Conservation (phyloP, 208 protist genomes). For the Trypanosoma avium region DNA sequence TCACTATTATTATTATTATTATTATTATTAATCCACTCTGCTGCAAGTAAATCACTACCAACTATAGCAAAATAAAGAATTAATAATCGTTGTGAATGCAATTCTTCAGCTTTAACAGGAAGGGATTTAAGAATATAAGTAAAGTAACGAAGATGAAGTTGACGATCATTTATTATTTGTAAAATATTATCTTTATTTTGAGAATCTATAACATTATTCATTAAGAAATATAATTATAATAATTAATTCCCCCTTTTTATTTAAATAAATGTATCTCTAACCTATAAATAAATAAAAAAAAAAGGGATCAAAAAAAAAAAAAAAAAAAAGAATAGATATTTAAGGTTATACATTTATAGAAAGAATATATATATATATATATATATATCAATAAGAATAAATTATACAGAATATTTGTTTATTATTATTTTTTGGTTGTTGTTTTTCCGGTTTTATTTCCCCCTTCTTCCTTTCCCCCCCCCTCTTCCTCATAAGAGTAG, state of each 20-base stretch:
- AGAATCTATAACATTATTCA: neutral
- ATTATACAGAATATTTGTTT: too few species aligned
- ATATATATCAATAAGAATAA: too few species aligned
- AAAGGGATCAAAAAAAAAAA: neutral
- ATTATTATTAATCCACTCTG: constrained; percentile 10
- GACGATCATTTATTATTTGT: neutral
- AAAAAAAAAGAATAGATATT: neutral
- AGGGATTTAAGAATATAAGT: neutral
- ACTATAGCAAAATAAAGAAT: constrained; percentile 28
- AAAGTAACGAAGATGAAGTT: constrained; percentile 12
- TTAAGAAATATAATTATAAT: constrained; percentile 9
- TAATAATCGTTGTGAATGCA: constrained; percentile 24
- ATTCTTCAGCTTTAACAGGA: neutral
- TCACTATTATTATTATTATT: neutral
- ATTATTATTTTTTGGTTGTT: neutral
- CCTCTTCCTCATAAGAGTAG: neutral
- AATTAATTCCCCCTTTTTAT: neutral
- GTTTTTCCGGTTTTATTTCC: neutral
- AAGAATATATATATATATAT: neutral
- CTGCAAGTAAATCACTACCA: constrained; percentile 22
- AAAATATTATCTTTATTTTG: neutral
- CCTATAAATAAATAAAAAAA: constrained; percentile 1
- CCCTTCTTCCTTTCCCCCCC: neutral
- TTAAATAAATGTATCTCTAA: too few species aligned
- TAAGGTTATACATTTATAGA: neutral